phyloP scores from a whole-genome alignment of 805 yeast species.

The Saccharomycopsis capsularis region DNA sequence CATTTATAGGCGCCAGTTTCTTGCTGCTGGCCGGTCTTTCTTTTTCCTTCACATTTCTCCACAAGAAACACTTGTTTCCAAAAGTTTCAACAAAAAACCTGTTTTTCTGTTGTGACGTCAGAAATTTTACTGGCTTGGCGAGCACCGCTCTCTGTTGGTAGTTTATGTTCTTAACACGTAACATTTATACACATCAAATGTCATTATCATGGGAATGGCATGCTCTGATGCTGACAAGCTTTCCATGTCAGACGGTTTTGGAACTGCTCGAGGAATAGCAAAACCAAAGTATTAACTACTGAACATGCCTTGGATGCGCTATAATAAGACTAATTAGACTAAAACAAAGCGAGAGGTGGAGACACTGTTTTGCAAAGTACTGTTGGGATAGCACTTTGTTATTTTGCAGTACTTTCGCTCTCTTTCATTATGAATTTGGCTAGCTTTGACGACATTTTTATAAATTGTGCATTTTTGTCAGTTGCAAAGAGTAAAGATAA shows the following conservation, averaged over 20 bases:
- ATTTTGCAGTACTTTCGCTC: neutral
- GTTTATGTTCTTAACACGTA: conserved; percentile 70
- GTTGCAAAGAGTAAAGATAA: too few relatives aligned
- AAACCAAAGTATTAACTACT: conserved; percentile 63
- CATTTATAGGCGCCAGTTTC: conserved; percentile 56
- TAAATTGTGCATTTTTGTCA: too few relatives aligned
- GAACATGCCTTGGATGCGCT: conserved; percentile 77
- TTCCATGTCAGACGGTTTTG: conserved; percentile 66
- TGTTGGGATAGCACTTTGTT: conserved; percentile 56
- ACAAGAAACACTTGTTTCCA: conserved; percentile 46
- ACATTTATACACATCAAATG: conserved; percentile 55
- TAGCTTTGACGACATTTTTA: too few relatives aligned
- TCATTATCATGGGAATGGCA: conserved; percentile 61
- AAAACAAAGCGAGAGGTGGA: conserved; percentile 58
- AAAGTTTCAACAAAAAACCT: conserved; percentile 63
- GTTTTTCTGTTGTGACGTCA: conserved; percentile 76
- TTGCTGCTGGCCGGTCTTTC: conserved; percentile 45
- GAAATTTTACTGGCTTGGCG: conserved; percentile 47
- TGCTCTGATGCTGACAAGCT: conserved; percentile 51
- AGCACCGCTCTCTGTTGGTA: conserved; percentile 49
- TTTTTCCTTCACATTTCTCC: conserved; percentile 80
- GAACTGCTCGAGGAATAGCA: conserved; percentile 58
- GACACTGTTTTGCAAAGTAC: conserved; percentile 59
- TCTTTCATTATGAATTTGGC: neutral
- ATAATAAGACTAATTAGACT: conserved; percentile 62